Conservation (phyloP, 331 rosid genomes). For the Erythrophleum ivorense region DNA sequence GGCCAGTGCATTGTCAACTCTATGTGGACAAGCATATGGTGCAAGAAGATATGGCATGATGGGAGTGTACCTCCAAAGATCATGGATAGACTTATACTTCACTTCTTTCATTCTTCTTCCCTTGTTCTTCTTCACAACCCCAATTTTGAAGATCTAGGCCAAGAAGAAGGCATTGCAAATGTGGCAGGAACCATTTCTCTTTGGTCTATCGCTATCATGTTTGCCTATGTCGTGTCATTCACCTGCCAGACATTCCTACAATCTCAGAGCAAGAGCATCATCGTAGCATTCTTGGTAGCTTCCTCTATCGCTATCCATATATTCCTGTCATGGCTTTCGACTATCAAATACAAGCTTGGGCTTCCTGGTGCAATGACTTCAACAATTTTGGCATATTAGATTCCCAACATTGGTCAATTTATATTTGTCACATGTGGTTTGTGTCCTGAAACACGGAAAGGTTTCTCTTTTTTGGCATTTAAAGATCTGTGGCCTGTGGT, state of each 20-base stretch:
- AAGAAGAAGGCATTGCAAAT: constrained; percentile 39
- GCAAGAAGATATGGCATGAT: constrained; percentile 53
- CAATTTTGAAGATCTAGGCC: constrained; percentile 49
- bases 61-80: constrained; percentile 52
- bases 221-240: constrained; percentile 43
- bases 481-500: constrained; percentile 46
- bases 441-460: constrained; percentile 49
- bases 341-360: constrained; percentile 41
- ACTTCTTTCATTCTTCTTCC: constrained; percentile 41
- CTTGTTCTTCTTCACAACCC: constrained; percentile 44
- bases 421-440: constrained; percentile 47
- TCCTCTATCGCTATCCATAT: constrained; percentile 40
- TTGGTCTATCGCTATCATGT: constrained; percentile 46
- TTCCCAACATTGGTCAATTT: constrained; percentile 48
- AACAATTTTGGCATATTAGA: constrained; percentile 41
- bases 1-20: constrained; percentile 62
- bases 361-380: constrained; percentile 47
- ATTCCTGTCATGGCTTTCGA: constrained; percentile 55
- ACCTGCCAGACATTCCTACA: constrained; percentile 55
- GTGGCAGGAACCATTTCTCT: constrained; percentile 44
- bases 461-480: constrained; percentile 45
- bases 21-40: constrained; percentile 66
- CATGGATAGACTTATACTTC: constrained; percentile 41
- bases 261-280: constrained; percentile 59
- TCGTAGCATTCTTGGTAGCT: constrained; percentile 49